Conservation (phyloP, 805 yeast genomes). For the Ogataea degrootiae region DNA sequence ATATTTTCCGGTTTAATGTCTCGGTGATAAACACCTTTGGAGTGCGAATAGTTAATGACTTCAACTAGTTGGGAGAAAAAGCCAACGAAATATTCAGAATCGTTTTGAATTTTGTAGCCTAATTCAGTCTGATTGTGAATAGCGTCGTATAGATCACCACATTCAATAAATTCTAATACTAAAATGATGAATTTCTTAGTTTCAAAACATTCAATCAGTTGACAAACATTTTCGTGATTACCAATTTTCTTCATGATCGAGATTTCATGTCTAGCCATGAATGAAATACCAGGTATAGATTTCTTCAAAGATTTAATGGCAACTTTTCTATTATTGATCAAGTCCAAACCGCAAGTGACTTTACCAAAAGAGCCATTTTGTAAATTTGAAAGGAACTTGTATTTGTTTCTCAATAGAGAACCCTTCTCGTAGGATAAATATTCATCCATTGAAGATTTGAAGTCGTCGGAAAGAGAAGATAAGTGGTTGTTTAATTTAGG, state of each 20-base stretch:
- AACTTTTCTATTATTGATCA: slow-evolving; percentile 30
- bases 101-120: slow-evolving; percentile 24
- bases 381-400: slow-evolving; percentile 38
- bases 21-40: slow-evolving; percentile 58
- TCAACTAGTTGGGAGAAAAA: slow-evolving; percentile 45
- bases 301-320: slow-evolving; percentile 54
- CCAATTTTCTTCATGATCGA: slow-evolving; percentile 37
- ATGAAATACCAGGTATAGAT: slow-evolving; percentile 35
- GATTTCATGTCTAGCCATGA: slow-evolving; percentile 54
- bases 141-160: slow-evolving; percentile 66
- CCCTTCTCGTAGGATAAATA: slow-evolving; percentile 39
- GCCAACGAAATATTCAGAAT: slow-evolving; percentile 18
- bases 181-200: slow-evolving; percentile 46
- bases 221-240: slow-evolving; percentile 51
- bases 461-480: slow-evolving; percentile 16
- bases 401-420: slow-evolving; percentile 33
- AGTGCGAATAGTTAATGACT: slow-evolving; percentile 53
- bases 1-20: slow-evolving; percentile 75
- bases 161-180: slow-evolving; percentile 61
- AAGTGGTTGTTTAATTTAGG: slow-evolving; percentile 15
- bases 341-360: slow-evolving; percentile 49
- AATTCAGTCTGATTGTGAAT: slow-evolving; percentile 29
- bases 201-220: slow-evolving; percentile 53
- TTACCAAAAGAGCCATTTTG: slow-evolving; percentile 61
- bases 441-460: slow-evolving; percentile 31